Evolutionary conservation across 345 rosid species (phyloP).

Genomic region (Heritiera littoralis): DNA sequence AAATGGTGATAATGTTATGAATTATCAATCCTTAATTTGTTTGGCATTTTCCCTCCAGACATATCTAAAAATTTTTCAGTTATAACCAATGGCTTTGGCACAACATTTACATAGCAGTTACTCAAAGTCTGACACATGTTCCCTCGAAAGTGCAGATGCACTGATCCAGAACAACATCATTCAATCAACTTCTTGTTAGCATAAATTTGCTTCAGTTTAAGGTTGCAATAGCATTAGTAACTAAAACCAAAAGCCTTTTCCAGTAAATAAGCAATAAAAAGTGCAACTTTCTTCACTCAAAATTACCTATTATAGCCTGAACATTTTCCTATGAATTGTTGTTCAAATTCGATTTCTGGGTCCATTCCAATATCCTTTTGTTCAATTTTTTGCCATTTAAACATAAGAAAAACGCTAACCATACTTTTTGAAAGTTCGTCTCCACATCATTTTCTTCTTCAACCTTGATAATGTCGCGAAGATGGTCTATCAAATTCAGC

Average conservation of each 20-base stretch:
- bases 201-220: background rate
- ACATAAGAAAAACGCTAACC: background rate
- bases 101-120: background rate
- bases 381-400: background rate
- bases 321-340: background rate
- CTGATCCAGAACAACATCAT: background rate
- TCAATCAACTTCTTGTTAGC: background rate
- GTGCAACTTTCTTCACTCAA: background rate
- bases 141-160: background rate
- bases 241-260: background rate
- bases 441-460: slow-evolving; percentile 83
- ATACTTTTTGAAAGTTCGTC: slow-evolving; percentile 93
- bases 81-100: background rate
- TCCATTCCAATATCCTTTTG: background rate
- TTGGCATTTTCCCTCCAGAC: slow-evolving; percentile 1
- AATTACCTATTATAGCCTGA: background rate
- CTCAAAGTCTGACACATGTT: background rate
- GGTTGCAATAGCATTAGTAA: background rate
- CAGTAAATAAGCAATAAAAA: background rate
- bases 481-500: slow-evolving; percentile 81
- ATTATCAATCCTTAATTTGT: background rate
- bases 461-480: slow-evolving; percentile 77
- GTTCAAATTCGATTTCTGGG: background rate
- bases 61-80: background rate
- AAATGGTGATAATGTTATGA: background rate